A percentile compares a stretch with the other conserved stretches of the same genome.
Evolutionary conservation across 495 filamentous ascomycete species (phyloP).

Genomic region (Aspergillus baeticus): DNA sequence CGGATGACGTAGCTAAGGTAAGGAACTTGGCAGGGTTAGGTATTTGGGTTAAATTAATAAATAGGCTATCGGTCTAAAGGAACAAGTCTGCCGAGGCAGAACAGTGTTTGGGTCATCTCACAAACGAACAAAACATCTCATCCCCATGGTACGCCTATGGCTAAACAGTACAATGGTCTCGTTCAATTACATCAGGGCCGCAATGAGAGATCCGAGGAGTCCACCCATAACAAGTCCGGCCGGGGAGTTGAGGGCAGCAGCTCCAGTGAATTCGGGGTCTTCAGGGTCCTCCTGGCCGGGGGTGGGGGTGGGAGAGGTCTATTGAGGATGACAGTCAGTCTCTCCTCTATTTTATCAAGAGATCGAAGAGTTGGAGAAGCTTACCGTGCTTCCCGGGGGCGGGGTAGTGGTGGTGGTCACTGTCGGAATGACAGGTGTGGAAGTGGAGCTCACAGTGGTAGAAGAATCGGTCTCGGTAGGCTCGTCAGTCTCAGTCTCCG

Average conservation of each 20-base stretch:
- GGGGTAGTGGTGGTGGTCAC: conserved; percentile 1
- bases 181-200: neutral
- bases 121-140: too few species aligned
- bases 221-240: neutral
- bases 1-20: too few species aligned
- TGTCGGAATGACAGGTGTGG: conserved; percentile 1
- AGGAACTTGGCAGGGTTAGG: too few species aligned
- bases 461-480: neutral
- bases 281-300: neutral
- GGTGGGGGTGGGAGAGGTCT: neutral
- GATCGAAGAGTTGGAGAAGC: neutral
- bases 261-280: neutral
- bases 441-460: conserved; percentile 5
- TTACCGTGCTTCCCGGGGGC: neutral
- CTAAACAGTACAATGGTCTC: neutral
- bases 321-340: neutral
- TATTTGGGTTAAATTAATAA: too few species aligned
- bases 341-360: neutral
- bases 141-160: neutral
- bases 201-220: neutral
- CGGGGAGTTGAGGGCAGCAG: neutral
- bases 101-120: too few species aligned
- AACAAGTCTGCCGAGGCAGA: too few species aligned
- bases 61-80: too few species aligned
- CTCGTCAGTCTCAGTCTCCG: neutral